Base-by-base conservation (phyloP, 1,284 basidiomycete species). In the Ustilago tritici region DNA sequence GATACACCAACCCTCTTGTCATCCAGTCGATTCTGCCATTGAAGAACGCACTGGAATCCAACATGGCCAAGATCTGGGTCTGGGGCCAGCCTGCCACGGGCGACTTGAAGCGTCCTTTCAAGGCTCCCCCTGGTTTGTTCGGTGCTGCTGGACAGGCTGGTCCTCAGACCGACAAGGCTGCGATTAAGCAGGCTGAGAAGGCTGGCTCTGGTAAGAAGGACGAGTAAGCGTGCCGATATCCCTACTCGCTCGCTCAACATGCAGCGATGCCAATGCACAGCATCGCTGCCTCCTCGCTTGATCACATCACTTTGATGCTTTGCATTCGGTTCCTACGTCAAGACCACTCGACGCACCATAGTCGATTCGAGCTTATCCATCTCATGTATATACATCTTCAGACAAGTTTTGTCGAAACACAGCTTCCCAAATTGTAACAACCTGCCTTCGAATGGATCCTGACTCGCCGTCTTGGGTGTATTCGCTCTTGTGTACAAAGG, bases 61-160 rank as follows among this genome's bases (percentile, higher is more conserved):
- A 86, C 79, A 80, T 84, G 78, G 84, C 84, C 56, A 80, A 82
- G 74, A 69, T 86, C 71, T 86, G 83, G 83, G 56, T 86, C 56
- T 86, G 82, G 82, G 76, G 78, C 17, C 62, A 82, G 63, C 82
- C 82, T 7, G 91, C 95, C 1, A 92, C 92, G 43, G 95, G 94
- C 46, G 94, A 95, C 80, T 89, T 98, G 74, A 92, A 95, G 88
- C 89, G 95, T 78, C 95, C 95, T 1, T 98, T 96, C 91, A 95
- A 94, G 88, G 88, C 89, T n/a, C 86, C 87, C 14, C 70, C 89
- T 93, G 87, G 92, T 94, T 76, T 92, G 92, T 82, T 88, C 90
- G 91, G 86, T 82, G 90, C 66, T 32, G 70, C 68, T 41, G 74
- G 70, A 14, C 70, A 70, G 55, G 28, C 60, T 17, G 83, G 80